Evolutionary conservation across 1,284 basidiomycete genomes (phyloP).

Genomic region (Heterobasidion parviporum): DNA sequence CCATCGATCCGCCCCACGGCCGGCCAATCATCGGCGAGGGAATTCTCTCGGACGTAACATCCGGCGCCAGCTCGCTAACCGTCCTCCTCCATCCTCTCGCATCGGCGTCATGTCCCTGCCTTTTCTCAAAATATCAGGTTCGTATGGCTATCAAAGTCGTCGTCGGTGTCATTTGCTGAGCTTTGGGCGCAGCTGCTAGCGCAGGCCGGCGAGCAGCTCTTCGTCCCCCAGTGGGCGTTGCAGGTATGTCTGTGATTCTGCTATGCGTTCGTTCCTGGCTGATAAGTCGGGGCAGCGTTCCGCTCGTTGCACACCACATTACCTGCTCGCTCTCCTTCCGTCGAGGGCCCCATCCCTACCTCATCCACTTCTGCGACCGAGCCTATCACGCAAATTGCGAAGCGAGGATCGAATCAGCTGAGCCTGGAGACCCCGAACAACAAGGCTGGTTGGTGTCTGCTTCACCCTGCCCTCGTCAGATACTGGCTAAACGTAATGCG

Average conservation of each 20-base stretch:
- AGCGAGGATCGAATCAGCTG: conserved; percentile 74
- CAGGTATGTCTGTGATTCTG: conserved; percentile 26
- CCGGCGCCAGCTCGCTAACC: neutral
- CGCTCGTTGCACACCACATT: conserved; percentile 49
- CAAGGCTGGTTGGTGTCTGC: conserved; percentile 64
- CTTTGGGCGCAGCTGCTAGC: conserved; percentile 26
- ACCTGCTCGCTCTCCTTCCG: conserved; percentile 23
- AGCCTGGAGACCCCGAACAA: conserved; percentile 86
- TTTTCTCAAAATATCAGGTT: conserved; percentile 40
- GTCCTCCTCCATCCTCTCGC: neutral
- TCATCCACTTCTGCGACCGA: conserved; percentile 36
- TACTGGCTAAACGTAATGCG: conserved; percentile 2
- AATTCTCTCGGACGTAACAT: neutral
- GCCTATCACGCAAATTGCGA: conserved; percentile 61
- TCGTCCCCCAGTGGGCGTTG: conserved; percentile 34
- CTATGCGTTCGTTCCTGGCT: neutral
- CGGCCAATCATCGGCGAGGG: neutral
- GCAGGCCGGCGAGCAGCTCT: conserved; percentile 38
- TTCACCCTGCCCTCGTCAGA: neutral
- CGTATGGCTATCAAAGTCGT: conserved; percentile 3
- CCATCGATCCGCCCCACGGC: neutral
- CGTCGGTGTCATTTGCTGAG: neutral
- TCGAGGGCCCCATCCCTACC: conserved; percentile 29
- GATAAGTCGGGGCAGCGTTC: conserved; percentile 25
- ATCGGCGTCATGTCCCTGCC: conserved; percentile 40